Conservation (phyloP, 441 rosid species). For the Erodium texanum region DNA sequence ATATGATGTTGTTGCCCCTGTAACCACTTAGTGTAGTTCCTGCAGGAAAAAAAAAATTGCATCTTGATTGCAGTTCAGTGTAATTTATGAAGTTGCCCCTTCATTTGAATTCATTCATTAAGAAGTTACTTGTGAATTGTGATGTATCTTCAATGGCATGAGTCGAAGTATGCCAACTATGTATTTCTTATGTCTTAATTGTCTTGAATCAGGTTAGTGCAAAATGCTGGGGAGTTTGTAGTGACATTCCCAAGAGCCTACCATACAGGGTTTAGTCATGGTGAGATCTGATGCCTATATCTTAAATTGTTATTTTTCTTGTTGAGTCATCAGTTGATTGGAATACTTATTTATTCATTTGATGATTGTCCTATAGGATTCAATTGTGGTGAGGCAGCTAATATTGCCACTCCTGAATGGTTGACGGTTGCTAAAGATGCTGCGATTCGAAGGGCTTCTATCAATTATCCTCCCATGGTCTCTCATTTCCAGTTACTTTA, state of each 20-base stretch:
- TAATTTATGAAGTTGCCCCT: neutral
- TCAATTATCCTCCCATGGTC: conserved; percentile 95
- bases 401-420: conserved; percentile 96
- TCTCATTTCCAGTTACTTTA: conserved; percentile 97
- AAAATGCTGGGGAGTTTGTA: conserved; percentile 97
- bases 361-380: conserved; percentile 38
- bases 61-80: neutral
- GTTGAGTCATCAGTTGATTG: neutral
- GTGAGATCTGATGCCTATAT: conserved; percentile 29
- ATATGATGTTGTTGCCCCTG: conserved; percentile 1
- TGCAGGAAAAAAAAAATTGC: conserved; percentile 3
- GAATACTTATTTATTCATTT: conserved; percentile 13
- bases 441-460: conserved; percentile 94
- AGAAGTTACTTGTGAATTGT: conserved; percentile 2
- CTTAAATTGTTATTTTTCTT: neutral
- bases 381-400: conserved; percentile 83
- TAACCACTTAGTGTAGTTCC: conserved; percentile 1
- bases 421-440: conserved; percentile 79
- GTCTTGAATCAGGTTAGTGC: conserved; percentile 71
- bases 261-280: conserved; percentile 98
- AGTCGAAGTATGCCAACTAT: neutral
- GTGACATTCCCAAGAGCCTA: conserved; percentile 99
- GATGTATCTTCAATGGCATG: neutral
- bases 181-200: conserved; percentile 21
- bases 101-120: neutral